phyloP scores from a whole-genome alignment of 805 yeast species.

The Kodamaea sagamina region DNA sequence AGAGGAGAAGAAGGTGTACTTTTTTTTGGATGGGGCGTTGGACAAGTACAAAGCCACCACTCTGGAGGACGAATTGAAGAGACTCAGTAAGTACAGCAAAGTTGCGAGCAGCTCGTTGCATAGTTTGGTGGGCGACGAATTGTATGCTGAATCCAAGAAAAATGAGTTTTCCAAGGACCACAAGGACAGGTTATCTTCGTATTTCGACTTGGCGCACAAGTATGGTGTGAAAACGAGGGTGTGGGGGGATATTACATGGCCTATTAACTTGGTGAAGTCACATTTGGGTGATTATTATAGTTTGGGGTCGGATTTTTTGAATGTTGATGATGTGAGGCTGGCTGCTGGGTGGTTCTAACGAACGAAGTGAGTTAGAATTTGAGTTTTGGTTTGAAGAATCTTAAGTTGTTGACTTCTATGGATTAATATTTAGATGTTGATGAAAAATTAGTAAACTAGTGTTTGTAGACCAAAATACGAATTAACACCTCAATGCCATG shows the following conservation, averaged over 20 bases:
- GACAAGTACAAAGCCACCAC: conserved; percentile 24
- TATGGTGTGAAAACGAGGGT: conserved; percentile 56
- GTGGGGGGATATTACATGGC: conserved; percentile 78
- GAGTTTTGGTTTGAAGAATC: not conserved
- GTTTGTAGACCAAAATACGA: too few relatives aligned
- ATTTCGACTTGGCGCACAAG: conserved; percentile 48
- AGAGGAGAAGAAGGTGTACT: conserved; percentile 29
- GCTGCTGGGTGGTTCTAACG: conserved; percentile 26
- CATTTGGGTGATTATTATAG: conserved; percentile 53
- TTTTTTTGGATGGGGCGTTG: conserved; percentile 59
- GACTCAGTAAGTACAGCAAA: conserved; percentile 30
- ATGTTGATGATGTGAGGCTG: conserved; percentile 58
- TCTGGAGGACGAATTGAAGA: conserved; percentile 24
- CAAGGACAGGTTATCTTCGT: conserved; percentile 22
- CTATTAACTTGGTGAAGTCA: conserved; percentile 42
- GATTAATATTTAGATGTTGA: too few relatives aligned
- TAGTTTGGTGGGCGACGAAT: conserved; percentile 29
- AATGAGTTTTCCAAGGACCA: conserved; percentile 40
- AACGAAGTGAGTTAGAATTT: too few relatives aligned
- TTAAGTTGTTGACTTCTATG: too few relatives aligned
- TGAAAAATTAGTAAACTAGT: too few relatives aligned
- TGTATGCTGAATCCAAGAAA: conserved; percentile 13
- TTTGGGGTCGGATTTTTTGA: conserved; percentile 57
- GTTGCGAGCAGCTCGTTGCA: conserved; percentile 48
- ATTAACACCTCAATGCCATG: too few relatives aligned